phyloP scores from a whole-genome alignment of 139 green algal genomes.

The Picochlorum sp. region DNA sequence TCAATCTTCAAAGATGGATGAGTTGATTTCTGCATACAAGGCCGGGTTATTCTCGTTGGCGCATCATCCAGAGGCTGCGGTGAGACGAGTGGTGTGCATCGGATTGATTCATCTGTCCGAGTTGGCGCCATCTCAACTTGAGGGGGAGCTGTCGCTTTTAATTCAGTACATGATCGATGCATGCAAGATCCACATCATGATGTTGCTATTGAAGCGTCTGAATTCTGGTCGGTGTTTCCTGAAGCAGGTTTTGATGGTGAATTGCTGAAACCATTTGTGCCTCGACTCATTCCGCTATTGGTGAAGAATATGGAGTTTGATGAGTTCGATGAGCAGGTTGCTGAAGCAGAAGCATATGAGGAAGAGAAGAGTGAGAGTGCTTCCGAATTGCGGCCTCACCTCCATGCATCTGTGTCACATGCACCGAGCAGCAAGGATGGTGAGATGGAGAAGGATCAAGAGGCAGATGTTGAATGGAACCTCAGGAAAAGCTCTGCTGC shows the following conservation, averaged over 20 bases:
- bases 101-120: slow-evolving; percentile 74
- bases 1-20: slow-evolving; percentile 46
- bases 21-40: slow-evolving; percentile 47
- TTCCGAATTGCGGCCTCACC: slow-evolving; percentile 58
- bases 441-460: slow-evolving; percentile 45
- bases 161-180: slow-evolving; percentile 92
- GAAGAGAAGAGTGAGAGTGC: slow-evolving; percentile 47
- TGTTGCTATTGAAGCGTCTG: slow-evolving; percentile 87
- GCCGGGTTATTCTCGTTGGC: slow-evolving; percentile 84
- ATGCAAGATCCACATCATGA: slow-evolving; percentile 64
- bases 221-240: slow-evolving; percentile 88
- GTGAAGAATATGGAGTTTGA: slow-evolving; percentile 95
- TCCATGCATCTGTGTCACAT: slow-evolving; percentile 10
- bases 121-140: slow-evolving; percentile 61
- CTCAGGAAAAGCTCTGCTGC: slow-evolving; percentile 80
- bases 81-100: slow-evolving; percentile 75
- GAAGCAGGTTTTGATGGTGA: slow-evolving; percentile 53
- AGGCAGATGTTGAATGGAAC: slow-evolving; percentile 66
- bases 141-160: slow-evolving; percentile 65
- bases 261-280: slow-evolving; percentile 67
- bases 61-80: slow-evolving; percentile 48
- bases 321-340: slow-evolving; percentile 82
- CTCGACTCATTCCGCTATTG: slow-evolving; percentile 78
- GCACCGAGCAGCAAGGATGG: slow-evolving; percentile 25
- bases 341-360: slow-evolving; percentile 61